Conservation (phyloP, 345 rosid genomes). For the Jatropha curcas region DNA sequence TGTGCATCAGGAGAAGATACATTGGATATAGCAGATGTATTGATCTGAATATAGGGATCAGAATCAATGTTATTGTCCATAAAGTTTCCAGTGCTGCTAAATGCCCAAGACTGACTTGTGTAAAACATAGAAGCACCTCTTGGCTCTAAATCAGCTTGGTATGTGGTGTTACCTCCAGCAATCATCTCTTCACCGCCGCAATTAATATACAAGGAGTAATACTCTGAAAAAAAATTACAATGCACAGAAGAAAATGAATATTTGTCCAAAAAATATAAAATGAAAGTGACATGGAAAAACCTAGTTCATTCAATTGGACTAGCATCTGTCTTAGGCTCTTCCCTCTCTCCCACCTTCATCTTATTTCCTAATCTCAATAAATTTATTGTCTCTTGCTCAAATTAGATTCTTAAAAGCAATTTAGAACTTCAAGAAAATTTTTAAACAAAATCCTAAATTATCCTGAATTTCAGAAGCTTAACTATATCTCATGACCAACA, state of each 20-base stretch:
- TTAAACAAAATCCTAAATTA: background rate
- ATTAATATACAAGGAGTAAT: conserved; percentile 60
- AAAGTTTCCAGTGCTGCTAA: conserved; percentile 90
- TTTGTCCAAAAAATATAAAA: background rate
- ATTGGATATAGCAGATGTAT: conserved; percentile 54
- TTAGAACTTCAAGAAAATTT: background rate
- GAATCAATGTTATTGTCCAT: conserved; percentile 67
- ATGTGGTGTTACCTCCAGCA: conserved; percentile 30
- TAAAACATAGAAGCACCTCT: conserved; percentile 75
- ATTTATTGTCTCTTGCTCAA: background rate
- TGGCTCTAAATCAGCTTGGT: conserved; percentile 55
- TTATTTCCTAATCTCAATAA: background rate
- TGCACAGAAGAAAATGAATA: background rate
- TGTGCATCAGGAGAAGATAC: conserved; percentile 33
- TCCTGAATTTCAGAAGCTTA: background rate
- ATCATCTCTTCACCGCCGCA: conserved; percentile 69
- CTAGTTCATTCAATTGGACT: background rate
- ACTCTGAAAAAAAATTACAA: conserved; percentile 34
- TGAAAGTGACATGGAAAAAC: background rate
- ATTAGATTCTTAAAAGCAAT: background rate
- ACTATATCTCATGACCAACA: background rate
- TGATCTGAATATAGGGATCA: conserved; percentile 51
- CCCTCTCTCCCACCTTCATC: background rate
- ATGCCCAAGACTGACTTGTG: conserved; percentile 58
- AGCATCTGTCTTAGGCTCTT: background rate